phyloP scores from a whole-genome alignment of 1,284 basidiomycete genomes.

The Grifola frondosa region DNA sequence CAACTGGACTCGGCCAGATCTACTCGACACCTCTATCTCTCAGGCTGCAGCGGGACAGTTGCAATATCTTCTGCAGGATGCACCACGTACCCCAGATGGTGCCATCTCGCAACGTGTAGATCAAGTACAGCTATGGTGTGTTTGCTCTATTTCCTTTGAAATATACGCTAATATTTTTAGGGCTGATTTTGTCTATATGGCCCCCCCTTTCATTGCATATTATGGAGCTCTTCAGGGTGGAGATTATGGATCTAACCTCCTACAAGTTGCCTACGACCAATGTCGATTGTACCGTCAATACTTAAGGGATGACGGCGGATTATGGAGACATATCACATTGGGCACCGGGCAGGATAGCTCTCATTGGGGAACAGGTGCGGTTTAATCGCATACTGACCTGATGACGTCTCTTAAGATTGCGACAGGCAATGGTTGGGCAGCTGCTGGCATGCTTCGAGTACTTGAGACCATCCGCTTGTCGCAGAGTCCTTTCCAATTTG shows the following conservation, averaged over 20 bases:
- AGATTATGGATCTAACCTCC: slow-evolving; percentile 41
- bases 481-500: slow-evolving; percentile 37
- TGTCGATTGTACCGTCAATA: slow-evolving; percentile 60
- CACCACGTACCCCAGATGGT: slow-evolving; percentile 54
- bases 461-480: slow-evolving; percentile 56
- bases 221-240: slow-evolving; percentile 54
- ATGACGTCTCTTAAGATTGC: not conserved
- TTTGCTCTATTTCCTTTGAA: not conserved
- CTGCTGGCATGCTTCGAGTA: slow-evolving; percentile 65
- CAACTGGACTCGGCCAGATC: slow-evolving; percentile 47
- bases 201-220: slow-evolving; percentile 78
- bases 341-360: slow-evolving; percentile 47
- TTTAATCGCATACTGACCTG: not conserved
- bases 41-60: slow-evolving; percentile 56
- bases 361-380: slow-evolving; percentile 52
- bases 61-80: slow-evolving; percentile 55
- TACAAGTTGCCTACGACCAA: slow-evolving; percentile 67
- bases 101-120: slow-evolving; percentile 65
- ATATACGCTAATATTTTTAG: slow-evolving; percentile 25
- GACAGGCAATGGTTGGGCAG: slow-evolving; percentile 66
- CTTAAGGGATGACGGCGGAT: slow-evolving; percentile 40
- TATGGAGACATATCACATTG: slow-evolving; percentile 56
- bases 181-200: slow-evolving; percentile 71
- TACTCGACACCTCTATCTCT: slow-evolving; percentile 41
- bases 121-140: slow-evolving; percentile 55